Base-by-base conservation (phyloP, 371 early-diverging fungal genomes). In the Rhizopus stolonifer region DNA sequence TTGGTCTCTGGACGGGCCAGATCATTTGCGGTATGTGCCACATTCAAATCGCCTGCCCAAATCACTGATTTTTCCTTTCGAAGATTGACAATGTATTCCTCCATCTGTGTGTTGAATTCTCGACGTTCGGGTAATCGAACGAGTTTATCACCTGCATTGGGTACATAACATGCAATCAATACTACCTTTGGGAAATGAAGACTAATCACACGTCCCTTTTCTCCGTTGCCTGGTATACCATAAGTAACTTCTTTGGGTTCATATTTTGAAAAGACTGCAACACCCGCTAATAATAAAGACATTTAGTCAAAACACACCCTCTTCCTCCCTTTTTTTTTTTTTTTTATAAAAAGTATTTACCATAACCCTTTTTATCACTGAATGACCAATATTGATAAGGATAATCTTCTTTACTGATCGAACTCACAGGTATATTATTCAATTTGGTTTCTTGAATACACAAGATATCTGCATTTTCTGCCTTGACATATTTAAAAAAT, bases 31-130 rank as follows among this genome's bases (percentile, higher is more conserved):
- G 84, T 77, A 62, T 93, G 94, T 0, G 93, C 90, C 13, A 95
- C 95, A 64, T 95, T 95, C 29, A 95, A 64, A 69, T 95, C 95
- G 45, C 95, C 95, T 4, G 89, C 70, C 87, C 90, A 93, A 38
- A 95, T 74, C 3, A 93, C 82, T 2, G 86, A 81, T 68, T 91
- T 90, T 46, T 74, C 78, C 47, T 76, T 67, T 54, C 91, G 90
- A 23, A 95, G 70, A 6, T 74, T 69, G 8, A 78, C 57, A 36
- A 95, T 64, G 55, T 87, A 86, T 49, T 76, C 74, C 52, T 80
- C 77, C 83, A 95, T 87, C 23, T 70, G 70, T 9, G 49, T 60
- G 61, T 89, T 89, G 77, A 87, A 94, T 15, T 80, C 69, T 50
- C 76, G 77, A 29, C 88, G 77, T 40, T 77, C 74, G 17, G 72